phyloP scores from a whole-genome alignment of 2,329 filamentous ascomycete species.

The Sarocladiaceae sp. region DNA sequence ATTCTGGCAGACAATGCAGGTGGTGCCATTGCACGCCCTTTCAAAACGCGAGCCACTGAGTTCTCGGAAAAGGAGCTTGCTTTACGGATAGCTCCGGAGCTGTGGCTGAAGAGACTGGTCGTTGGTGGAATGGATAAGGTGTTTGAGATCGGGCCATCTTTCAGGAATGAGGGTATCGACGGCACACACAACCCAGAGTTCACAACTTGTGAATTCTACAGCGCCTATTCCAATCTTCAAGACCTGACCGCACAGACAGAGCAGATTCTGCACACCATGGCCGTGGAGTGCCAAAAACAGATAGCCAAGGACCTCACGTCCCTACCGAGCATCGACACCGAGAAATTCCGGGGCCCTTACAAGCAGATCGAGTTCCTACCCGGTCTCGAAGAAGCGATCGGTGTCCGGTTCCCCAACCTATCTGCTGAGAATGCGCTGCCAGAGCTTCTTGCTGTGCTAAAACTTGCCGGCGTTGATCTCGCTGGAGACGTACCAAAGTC shows the following conservation, averaged over 20 bases:
- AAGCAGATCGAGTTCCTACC: conserved; percentile 74
- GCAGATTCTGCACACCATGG: conserved; percentile 56
- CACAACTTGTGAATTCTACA: conserved; percentile 95
- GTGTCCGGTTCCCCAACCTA: conserved; percentile 59
- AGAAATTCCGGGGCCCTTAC: conserved; percentile 50
- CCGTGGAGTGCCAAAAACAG: conserved; percentile 40
- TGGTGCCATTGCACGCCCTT: conserved; percentile 83
- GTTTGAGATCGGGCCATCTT: conserved; percentile 88
- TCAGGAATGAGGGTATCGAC: conserved; percentile 90
- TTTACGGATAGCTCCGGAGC: conserved; percentile 84
- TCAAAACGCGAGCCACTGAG: conserved; percentile 72
- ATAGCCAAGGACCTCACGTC: conserved; percentile 38
- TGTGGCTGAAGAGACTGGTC: conserved; percentile 90
- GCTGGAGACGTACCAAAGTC: conserved; percentile 58
- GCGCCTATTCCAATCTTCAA: conserved; percentile 70
- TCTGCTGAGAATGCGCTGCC: conserved; percentile 46
- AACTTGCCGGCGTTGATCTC: conserved; percentile 55
- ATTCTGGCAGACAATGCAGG: conserved; percentile 76
- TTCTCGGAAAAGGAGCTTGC: conserved; percentile 65
- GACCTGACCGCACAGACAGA: conserved; percentile 74
- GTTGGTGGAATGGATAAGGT: conserved; percentile 82
- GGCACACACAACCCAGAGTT: conserved; percentile 95
- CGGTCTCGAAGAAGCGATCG: conserved; percentile 63
- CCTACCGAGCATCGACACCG: conserved; percentile 41
- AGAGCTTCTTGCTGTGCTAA: conserved; percentile 45